Percentiles rank a stretch among this genome's conserved stretches.
Conservation (phyloP, 2,329 filamentous ascomycete species). For the Botrytis medusae region DNA sequence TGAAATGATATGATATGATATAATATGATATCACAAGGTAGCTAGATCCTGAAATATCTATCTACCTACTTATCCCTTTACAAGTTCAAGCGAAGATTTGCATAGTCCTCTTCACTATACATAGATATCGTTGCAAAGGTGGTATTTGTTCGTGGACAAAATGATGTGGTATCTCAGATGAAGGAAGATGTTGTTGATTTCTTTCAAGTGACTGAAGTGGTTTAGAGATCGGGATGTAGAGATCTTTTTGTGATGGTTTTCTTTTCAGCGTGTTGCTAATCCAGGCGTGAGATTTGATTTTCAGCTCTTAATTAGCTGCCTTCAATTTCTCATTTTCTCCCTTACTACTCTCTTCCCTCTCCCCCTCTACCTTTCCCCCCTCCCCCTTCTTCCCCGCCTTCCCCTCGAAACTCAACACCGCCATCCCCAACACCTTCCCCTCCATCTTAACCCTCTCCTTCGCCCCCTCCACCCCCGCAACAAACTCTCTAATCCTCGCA, state of each 20-base stretch:
- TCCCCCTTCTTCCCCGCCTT: constrained; percentile 17
- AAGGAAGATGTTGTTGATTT: neutral
- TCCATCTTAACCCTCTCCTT: constrained; percentile 48
- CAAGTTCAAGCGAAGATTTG: neutral
- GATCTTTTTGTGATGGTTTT: neutral
- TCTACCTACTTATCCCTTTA: neutral
- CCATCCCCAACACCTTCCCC: constrained; percentile 46
- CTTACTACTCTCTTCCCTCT: neutral
- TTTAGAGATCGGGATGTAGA: neutral
- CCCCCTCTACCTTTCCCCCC: neutral
- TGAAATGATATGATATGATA: no score
- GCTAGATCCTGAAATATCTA: no score
- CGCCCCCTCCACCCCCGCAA: constrained; percentile 41
- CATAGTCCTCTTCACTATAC: neutral
- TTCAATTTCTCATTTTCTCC: neutral
- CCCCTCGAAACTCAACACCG: constrained; percentile 49
- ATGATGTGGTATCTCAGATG: neutral
- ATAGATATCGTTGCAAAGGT: neutral
- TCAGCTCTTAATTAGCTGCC: neutral
- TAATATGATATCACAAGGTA: no score
- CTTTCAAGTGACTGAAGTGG: neutral
- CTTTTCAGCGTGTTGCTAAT: neutral
- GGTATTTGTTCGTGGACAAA: neutral
- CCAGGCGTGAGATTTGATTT: neutral
- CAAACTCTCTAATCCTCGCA: constrained; percentile 46